Evolutionary conservation across 2,329 filamentous ascomycete genomes (phyloP).

Genomic region (Metarhizium humberi): DNA sequence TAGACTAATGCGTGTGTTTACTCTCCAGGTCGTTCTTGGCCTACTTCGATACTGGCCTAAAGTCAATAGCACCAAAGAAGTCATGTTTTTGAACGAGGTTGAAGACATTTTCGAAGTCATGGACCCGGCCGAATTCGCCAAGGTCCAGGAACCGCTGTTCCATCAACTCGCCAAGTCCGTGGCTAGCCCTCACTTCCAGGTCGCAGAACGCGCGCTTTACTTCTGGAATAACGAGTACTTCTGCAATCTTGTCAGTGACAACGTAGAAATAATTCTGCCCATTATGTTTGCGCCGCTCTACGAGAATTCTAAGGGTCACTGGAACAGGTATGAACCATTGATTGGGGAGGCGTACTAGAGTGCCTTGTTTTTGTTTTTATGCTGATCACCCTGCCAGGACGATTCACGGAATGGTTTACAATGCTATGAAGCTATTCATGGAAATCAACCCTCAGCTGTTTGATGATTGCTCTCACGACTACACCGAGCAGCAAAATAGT

Average conservation of each 20-base stretch:
- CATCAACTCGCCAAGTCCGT: slow-evolving; percentile 97
- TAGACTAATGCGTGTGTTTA: not conserved
- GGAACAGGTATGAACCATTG: slow-evolving; percentile 71
- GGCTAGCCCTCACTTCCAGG: slow-evolving; percentile 96
- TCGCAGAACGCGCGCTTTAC: slow-evolving; percentile 92
- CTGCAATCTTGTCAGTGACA: slow-evolving; percentile 97
- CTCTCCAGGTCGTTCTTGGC: slow-evolving; percentile 74
- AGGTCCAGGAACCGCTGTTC: slow-evolving; percentile 96
- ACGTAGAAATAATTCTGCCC: slow-evolving; percentile 93
- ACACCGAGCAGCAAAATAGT: slow-evolving; percentile 91
- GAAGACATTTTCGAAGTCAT: slow-evolving; percentile 99
- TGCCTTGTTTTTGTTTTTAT: not conserved
- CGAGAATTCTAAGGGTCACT: slow-evolving; percentile 98
- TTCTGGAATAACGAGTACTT: slow-evolving; percentile 99
- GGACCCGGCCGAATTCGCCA: slow-evolving; percentile 97
- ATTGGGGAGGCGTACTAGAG: not conserved
- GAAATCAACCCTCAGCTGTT: slow-evolving; percentile 98
- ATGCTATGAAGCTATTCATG: slow-evolving; percentile 99
- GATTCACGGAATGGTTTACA: slow-evolving; percentile 99
- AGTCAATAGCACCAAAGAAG: slow-evolving; percentile 98
- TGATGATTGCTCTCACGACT: slow-evolving; percentile 96
- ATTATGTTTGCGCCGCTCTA: slow-evolving; percentile 99
- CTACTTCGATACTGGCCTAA: slow-evolving; percentile 97
- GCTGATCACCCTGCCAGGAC: slow-evolving; percentile 48
- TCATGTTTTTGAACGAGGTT: slow-evolving; percentile 99